Evolutionary conservation across 2,329 filamentous ascomycete species (phyloP), one percentile per base, ranked within the genome.

Genomic region (Teratosphaeria viscida): DNA sequence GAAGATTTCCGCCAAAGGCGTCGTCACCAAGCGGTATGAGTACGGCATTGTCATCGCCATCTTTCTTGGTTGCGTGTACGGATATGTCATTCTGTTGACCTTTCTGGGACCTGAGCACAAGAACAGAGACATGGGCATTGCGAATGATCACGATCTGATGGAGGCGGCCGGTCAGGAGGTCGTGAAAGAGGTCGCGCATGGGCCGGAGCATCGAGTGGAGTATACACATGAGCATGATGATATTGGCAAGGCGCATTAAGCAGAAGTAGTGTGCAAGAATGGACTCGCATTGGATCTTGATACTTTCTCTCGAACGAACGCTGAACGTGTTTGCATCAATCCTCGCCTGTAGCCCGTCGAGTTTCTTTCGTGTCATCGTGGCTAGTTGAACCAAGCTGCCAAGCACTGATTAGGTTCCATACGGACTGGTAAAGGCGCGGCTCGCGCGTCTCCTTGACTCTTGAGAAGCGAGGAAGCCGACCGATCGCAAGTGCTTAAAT

Each of bases 31-130:
- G 34, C 68, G 73, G 6, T 78, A 77, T 58, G 60, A 72, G 59
- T 79, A 79, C 59, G 74, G 70, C 11, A 78, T 70, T 43, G 75
- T 76, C 19, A 92, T 95, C 27, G 64, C 90, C 86, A 70, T 94
- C 95, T 95, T 96, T 75, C 91, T 96, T 88, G 91, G 81, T 0
- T 90, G 87, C 65, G 90, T 95, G 1, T 95, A 78, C 66, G 81
- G 75, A 1, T 86, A 85, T 69, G 76, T 80, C 5, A 83, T 86
- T 61, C 8, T 85, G 2, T 70, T 90, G 58, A 86, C 85, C 0
- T 72, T 89, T 10, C 52, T 89, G 2, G 87, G 87, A 5, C 79
- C 79, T 0, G 79, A 82, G 69, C 70, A 77, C 72, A 71, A 77
- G 62, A 69, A 70, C 23, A 52, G 68, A 3, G 49, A 60, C 5